Conservation (phyloP, 2,329 filamentous ascomycete genomes). For the Botrytis porri region DNA sequence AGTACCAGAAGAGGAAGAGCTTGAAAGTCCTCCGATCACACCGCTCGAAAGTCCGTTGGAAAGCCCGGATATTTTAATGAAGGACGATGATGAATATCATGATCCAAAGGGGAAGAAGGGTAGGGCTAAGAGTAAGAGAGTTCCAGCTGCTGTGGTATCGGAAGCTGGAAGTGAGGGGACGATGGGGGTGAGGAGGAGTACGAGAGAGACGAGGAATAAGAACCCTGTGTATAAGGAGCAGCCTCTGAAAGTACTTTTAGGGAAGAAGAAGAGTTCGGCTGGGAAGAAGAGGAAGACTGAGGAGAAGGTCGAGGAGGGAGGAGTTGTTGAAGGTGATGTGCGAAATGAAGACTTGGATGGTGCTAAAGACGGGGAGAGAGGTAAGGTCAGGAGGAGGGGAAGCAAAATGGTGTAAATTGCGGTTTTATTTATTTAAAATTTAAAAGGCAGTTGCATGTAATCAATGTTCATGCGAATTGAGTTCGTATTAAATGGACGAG, state of each 20-base stretch:
- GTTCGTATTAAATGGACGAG: neutral
- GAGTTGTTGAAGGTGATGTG: neutral
- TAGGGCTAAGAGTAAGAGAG: neutral
- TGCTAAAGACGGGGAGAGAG: neutral
- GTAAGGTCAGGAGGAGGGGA: neutral
- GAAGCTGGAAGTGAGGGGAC: neutral
- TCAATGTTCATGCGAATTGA: neutral
- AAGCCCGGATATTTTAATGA: neutral
- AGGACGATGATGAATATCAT: neutral
- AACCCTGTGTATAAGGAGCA: neutral
- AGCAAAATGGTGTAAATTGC: conserved; percentile 1
- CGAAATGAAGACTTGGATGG: neutral
- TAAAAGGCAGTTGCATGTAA: neutral
- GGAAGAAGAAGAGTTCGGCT: neutral
- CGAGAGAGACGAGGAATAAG: conserved; percentile 9
- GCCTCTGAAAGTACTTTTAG: neutral
- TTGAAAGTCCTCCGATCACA: neutral
- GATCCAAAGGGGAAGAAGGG: neutral
- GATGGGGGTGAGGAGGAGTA: neutral
- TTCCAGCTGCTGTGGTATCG: neutral
- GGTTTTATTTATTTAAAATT: too few species aligned
- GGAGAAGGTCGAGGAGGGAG: neutral
- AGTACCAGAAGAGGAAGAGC: neutral
- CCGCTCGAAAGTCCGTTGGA: neutral
- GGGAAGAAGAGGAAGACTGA: conserved; percentile 11